Conservation (phyloP, 306 rosid genomes). For the Adenanthera pavonina region DNA sequence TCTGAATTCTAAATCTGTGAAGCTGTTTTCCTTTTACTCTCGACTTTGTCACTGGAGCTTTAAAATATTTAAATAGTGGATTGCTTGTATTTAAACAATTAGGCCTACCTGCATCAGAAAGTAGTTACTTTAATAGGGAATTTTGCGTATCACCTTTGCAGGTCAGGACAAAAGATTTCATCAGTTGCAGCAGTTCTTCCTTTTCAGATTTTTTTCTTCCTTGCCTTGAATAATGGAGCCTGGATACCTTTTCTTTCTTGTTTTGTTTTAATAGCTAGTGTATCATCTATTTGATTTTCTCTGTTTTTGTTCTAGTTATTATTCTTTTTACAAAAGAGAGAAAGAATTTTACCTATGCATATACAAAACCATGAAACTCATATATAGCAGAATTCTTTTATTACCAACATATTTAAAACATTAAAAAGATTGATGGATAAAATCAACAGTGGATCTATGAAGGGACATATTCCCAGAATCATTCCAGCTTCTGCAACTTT, state of each 20-base stretch:
- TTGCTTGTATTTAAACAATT: slow-evolving; percentile 40
- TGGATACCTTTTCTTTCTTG: too few species aligned
- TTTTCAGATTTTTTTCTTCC: too few species aligned
- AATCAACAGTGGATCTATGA: background rate
- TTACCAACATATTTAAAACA: background rate
- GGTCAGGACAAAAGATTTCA: too few species aligned
- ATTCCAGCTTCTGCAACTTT: background rate
- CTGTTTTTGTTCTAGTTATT: too few species aligned
- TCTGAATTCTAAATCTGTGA: slow-evolving; percentile 17
- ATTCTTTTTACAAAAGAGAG: too few species aligned
- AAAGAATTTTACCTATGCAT: background rate
- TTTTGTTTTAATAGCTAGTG: too few species aligned
- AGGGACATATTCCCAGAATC: slow-evolving; percentile 32
- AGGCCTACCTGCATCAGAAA: slow-evolving; percentile 2
- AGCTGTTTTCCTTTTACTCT: slow-evolving; percentile 6
- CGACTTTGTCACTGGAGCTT: slow-evolving; percentile 28
- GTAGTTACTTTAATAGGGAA: slow-evolving; percentile 13
- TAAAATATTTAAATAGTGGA: slow-evolving; percentile 48
- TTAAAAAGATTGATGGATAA: background rate
- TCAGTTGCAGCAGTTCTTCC: too few species aligned
- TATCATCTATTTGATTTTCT: too few species aligned
- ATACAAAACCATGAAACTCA: background rate
- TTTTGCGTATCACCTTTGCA: too few species aligned
- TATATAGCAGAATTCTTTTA: background rate
- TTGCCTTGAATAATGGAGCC: too few species aligned